Base-by-base conservation (phyloP, 2,329 filamentous ascomycete genomes). In the Fusarium ambrosium region DNA sequence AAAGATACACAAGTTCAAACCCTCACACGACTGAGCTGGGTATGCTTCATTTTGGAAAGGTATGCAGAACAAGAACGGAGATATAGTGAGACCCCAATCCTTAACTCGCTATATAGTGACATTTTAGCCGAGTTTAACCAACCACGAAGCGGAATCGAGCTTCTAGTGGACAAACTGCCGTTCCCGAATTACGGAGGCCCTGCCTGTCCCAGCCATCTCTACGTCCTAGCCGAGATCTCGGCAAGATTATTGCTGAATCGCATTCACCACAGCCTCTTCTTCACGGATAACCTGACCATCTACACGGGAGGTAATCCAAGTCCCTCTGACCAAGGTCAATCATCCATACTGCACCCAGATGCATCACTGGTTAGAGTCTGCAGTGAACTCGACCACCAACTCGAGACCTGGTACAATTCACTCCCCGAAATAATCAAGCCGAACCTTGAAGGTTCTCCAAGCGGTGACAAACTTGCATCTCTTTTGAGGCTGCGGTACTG, bases 1-100 rank as follows among this genome's bases (percentile, higher is more conserved):
- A 24, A 59, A 1, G 55, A 59, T 22, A 24, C 14, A n/a, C 32
- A 37, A 39, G 55, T 27, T 2, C 20, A 59, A 24, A 59, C 9
- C 2, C 16, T 59, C 32, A 59, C 55, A 1, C 55, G 32, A 11
- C 36, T 60, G 4, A 41, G 56, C 4, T 60, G 56, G 34, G 56
- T 60, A 9, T 41, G 36, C 56, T 60, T 60, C 18, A 60, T 41
- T 27, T 27, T 60, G 7, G 56, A 41, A n/a, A 60, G 56, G 56
- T 27, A 16, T 10, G 22, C 7, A 29, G 16, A 20, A n/a, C 16
- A 24, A n/a, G 4, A 0, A 36, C 37, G 2, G 22, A 29, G 11
- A 4, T 51, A 8, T 13, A 9, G 13, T 29, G 36, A 39, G 9
- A n/a, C 4, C 8, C 13, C 16, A 5, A 22, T 7, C 2, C 10